Percentiles rank a stretch among this genome's conserved stretches.
Conservation (phyloP, 257 asterid species). For the Jaltomata sinuosa region DNA sequence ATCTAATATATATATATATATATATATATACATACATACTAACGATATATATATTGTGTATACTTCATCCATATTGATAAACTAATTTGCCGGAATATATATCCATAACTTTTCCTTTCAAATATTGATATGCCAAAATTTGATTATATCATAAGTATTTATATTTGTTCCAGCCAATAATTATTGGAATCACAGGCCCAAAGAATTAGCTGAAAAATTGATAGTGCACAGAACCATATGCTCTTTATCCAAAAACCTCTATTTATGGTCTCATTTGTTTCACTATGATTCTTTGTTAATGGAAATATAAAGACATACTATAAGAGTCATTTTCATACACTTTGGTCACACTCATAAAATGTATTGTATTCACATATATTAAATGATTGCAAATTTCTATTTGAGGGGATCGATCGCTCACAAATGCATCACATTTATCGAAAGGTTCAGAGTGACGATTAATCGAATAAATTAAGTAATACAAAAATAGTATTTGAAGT, state of each 20-base stretch:
- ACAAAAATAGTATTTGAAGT: not conserved
- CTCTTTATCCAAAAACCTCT: not conserved
- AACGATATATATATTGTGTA: too few species aligned
- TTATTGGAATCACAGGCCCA: not conserved
- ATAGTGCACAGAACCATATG: not conserved
- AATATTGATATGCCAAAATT: not conserved
- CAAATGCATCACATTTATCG: not conserved
- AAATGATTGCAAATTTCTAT: not conserved
- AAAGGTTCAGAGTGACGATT: too few species aligned
- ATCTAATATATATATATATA: too few species aligned
- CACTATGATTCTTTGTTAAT: not conserved
- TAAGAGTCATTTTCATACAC: not conserved
- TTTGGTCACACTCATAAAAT: not conserved
- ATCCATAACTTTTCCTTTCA: too few species aligned
- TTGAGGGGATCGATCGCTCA: not conserved
- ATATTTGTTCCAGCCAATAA: not conserved
- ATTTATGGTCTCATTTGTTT: not conserved
- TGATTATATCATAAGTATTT: not conserved
- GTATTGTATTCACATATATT: not conserved
- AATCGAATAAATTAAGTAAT: not conserved
- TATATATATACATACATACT: too few species aligned
- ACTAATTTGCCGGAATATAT: too few species aligned
- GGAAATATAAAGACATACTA: not conserved
- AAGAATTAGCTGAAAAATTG: not conserved
- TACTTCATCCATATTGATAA: too few species aligned